Percentiles rank a stretch among this genome's conserved stretches.
These are phyloP conservation scores for Thalassiosira mediterranea DNA, from an alignment of 352 stramenopile genomes.

Conservation along the genomic window DNA sequence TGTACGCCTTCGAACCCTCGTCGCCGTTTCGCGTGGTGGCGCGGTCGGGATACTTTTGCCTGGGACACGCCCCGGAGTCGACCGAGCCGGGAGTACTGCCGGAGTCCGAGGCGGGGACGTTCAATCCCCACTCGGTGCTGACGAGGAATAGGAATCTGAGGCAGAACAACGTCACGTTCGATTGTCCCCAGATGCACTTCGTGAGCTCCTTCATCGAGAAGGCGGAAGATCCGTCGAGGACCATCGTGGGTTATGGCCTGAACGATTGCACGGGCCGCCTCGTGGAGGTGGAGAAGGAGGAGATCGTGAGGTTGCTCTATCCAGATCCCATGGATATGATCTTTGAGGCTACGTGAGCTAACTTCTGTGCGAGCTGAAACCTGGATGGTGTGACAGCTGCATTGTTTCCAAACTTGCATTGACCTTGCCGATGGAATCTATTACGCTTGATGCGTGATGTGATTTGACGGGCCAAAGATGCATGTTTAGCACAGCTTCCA, in stretches of 20 bases:
- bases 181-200: slow-evolving; percentile 57
- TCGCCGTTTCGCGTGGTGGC: slow-evolving; percentile 57
- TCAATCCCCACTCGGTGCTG: slow-evolving; percentile 32
- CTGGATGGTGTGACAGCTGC: no score
- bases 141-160: slow-evolving; percentile 38
- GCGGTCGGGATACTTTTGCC: slow-evolving; percentile 61
- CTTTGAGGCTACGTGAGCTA: no score
- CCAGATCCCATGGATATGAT: neutral
- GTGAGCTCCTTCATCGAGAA: slow-evolving; percentile 49
- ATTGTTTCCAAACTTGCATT: no score
- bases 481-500: no score
- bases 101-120: slow-evolving; percentile 16
- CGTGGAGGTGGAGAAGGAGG: slow-evolving; percentile 45
- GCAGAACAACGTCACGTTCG: slow-evolving; percentile 16
- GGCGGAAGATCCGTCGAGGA: slow-evolving; percentile 41
- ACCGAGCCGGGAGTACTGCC: no score
- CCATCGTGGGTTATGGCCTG: no score
- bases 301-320: slow-evolving; percentile 27
- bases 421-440: no score
- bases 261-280: slow-evolving; percentile 60
- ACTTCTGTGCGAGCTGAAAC: no score
- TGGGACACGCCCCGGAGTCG: slow-evolving; percentile 40
- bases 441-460: no score
- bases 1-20: slow-evolving; percentile 43
- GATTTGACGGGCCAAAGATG: no score